phyloP scores from a whole-genome alignment of 139 green algal species.

The Ostreobium quekettii region DNA sequence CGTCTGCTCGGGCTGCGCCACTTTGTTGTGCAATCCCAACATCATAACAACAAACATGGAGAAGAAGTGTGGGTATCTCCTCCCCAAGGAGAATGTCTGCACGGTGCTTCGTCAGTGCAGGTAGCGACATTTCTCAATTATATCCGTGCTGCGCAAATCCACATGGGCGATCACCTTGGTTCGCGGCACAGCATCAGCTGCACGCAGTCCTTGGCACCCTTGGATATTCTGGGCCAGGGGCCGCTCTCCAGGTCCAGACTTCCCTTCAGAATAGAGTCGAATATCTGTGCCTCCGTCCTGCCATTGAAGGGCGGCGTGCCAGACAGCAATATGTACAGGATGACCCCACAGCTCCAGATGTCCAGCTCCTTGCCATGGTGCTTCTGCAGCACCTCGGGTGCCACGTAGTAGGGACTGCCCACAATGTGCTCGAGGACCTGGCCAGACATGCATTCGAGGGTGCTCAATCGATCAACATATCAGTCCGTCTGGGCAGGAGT shows the following conservation, averaged over 20 bases:
- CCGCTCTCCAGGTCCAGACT: constrained; percentile 58
- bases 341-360: constrained; percentile 82
- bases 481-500: no score
- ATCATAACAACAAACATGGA: no score
- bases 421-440: constrained; percentile 68
- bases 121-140: no score
- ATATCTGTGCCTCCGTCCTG: constrained; percentile 48
- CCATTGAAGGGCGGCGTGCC: constrained; percentile 60
- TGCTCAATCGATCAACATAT: no score
- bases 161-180: no score
- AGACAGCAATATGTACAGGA: constrained; percentile 78
- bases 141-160: no score
- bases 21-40: no score
- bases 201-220: constrained; percentile 72
- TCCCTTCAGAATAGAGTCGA: constrained; percentile 41
- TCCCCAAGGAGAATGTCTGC: no score
- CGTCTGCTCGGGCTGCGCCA: no score
- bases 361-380: constrained; percentile 46
- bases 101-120: no score
- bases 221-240: constrained; percentile 62
- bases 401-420: constrained; percentile 76
- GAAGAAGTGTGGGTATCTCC: no score
- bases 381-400: constrained; percentile 50
- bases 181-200: constrained; percentile 69
- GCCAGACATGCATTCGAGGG: no score